Conservation (phyloP, 140 eudicot genomes). For the Cichorium intybus region DNA sequence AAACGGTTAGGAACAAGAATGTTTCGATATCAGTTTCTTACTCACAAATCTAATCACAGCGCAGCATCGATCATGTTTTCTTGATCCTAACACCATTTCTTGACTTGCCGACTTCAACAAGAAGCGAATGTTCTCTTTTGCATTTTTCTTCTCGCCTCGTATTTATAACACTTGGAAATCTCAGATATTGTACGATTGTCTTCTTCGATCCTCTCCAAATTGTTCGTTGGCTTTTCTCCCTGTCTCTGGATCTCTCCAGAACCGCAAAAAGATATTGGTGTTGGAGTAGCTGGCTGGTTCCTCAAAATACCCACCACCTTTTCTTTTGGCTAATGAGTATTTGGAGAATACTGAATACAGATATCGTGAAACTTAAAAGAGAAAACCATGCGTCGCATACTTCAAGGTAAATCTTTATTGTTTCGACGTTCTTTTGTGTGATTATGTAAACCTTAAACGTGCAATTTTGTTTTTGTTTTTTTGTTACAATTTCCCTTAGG, state of each 20-base stretch:
- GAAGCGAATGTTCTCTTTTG: background rate
- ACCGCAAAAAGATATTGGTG: background rate
- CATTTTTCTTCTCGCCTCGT: background rate
- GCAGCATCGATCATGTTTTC: constrained; percentile 4
- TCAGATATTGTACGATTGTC: constrained; percentile 13
- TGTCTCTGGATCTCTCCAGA: constrained; percentile 4
- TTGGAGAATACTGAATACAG: constrained; percentile 2
- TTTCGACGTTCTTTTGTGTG: background rate
- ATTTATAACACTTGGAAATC: constrained; percentile 18
- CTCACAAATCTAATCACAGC: constrained; percentile 15
- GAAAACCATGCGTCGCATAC: constrained; percentile 17
- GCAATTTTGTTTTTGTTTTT: background rate
- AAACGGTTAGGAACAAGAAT: constrained; percentile 25
- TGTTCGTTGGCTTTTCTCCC: constrained; percentile 2
- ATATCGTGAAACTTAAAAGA: background rate
- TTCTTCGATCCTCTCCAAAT: constrained; percentile 14
- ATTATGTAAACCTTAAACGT: background rate
- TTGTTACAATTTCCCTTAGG: background rate
- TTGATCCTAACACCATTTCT: constrained; percentile 11
- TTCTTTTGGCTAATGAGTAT: constrained; percentile 8
- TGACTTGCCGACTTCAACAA: constrained; percentile 27
- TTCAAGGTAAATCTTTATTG: constrained; percentile 18
- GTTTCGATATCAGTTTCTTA: background rate
- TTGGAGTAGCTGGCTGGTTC: background rate
- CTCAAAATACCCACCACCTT: background rate